phyloP scores from a whole-genome alignment of 768 basidiomycete species.

The Punctularia strigosozonata region DNA sequence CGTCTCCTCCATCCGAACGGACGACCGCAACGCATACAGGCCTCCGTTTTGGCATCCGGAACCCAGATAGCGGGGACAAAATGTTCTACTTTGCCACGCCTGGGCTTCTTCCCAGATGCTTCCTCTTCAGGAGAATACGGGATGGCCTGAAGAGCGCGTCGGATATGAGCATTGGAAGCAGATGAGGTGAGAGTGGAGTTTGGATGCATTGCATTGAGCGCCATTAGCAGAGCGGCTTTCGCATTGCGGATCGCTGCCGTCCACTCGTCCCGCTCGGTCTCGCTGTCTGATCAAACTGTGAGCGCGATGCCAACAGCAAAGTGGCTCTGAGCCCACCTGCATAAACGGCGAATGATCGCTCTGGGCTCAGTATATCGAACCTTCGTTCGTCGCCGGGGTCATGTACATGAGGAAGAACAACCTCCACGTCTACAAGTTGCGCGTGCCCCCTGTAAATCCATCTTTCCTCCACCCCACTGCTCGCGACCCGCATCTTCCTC shows the following conservation, averaged over 20 bases:
- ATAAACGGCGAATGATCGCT: constrained; percentile 66
- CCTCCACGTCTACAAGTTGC: constrained; percentile 65
- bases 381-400: constrained; percentile 41
- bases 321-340: constrained; percentile 31
- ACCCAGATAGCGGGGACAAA: constrained; percentile 93
- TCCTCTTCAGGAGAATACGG: constrained; percentile 49
- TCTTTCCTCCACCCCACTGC: constrained; percentile 40
- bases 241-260: constrained; percentile 52
- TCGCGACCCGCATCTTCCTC: constrained; percentile 17
- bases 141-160: constrained; percentile 60
- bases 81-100: constrained; percentile 52
- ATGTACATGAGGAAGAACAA: constrained; percentile 40
- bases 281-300: constrained; percentile 26
- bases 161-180: constrained; percentile 61
- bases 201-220: constrained; percentile 59
- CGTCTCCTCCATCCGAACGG: constrained; percentile 70
- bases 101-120: constrained; percentile 19
- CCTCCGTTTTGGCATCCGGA: constrained; percentile 71
- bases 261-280: constrained; percentile 56
- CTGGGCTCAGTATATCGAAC: constrained; percentile 69
- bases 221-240: constrained; percentile 57
- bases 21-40: constrained; percentile 76
- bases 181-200: constrained; percentile 78
- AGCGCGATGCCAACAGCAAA: background rate
- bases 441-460: constrained; percentile 66